Conservation (phyloP, 345 rosid genomes). For the Zanthoxylum bungeanum region DNA sequence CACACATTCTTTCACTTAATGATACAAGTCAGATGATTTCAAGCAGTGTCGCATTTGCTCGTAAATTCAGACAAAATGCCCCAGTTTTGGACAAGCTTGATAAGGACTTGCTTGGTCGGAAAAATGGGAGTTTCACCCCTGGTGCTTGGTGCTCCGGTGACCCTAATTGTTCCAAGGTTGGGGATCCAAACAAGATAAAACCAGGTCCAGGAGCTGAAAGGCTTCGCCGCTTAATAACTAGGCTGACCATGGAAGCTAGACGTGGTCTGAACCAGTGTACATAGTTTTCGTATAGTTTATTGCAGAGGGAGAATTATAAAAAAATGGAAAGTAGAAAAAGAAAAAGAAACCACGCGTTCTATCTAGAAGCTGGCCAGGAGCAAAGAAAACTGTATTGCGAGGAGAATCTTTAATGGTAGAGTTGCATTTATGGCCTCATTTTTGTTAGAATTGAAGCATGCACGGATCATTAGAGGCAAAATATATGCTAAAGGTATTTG, state of each 20-base stretch:
- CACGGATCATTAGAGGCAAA: background rate
- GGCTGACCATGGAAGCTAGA: constrained; percentile 45
- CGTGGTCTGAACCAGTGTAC: constrained; percentile 61
- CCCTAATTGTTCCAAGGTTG: constrained; percentile 65
- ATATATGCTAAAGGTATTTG: background rate
- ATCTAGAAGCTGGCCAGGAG: background rate
- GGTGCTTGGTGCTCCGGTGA: constrained; percentile 93
- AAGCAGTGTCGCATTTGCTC: constrained; percentile 86
- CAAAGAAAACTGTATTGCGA: background rate
- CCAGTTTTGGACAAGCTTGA: constrained; percentile 73
- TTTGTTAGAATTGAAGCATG: constrained; percentile 7
- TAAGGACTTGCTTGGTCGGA: constrained; percentile 59
- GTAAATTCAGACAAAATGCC: constrained; percentile 64
- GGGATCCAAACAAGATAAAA: constrained; percentile 54
- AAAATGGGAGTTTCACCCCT: constrained; percentile 65
- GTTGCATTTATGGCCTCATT: background rate
- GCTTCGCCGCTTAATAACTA: constrained; percentile 53
- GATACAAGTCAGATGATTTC: constrained; percentile 58
- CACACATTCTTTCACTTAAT: constrained; percentile 73
- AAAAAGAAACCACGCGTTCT: background rate
- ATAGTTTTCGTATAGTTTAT: constrained; percentile 37
- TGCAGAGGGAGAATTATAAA: background rate
- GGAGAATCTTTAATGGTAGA: background rate
- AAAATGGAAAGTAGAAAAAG: background rate
- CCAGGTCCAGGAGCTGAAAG: constrained; percentile 79